phyloP scores from a whole-genome alignment of 352 stramenopile genomes.

The Lagenidium giganteum region DNA sequence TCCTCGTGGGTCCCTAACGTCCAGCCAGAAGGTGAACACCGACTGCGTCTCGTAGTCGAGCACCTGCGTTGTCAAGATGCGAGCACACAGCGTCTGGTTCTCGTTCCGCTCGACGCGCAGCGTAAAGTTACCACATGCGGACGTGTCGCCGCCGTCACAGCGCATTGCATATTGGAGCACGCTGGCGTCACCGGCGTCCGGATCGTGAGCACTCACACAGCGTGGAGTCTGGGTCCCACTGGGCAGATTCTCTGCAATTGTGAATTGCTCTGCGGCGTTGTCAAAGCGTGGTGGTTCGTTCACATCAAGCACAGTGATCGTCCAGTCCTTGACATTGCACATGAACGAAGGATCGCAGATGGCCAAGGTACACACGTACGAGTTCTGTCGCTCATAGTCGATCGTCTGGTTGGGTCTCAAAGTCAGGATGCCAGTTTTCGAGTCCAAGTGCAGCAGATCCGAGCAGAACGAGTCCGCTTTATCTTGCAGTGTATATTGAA shows the following conservation, averaged over 20 bases:
- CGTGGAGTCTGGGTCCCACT: constrained; percentile 11
- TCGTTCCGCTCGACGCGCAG: constrained; percentile 30
- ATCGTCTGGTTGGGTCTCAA: constrained; percentile 21
- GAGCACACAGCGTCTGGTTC: constrained; percentile 28
- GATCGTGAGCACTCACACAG: constrained; percentile 36
- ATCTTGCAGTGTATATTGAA: constrained; percentile 43
- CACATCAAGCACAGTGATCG: constrained; percentile 35
- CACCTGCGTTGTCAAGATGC: constrained; percentile 24
- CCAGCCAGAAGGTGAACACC: constrained; percentile 31
- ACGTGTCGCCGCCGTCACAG: constrained; percentile 16
- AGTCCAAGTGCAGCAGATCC: constrained; percentile 37
- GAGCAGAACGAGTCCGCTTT: constrained; percentile 42
- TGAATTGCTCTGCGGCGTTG: constrained; percentile 22
- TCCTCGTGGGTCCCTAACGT: constrained; percentile 20
- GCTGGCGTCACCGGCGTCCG: constrained; percentile 31
- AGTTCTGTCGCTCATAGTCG: constrained; percentile 33
- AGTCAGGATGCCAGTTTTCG: constrained; percentile 20
- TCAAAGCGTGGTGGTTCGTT: constrained; percentile 46
- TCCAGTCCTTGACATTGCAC: constrained; percentile 38
- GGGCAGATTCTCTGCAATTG: constrained; percentile 30
- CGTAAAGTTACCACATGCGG: constrained; percentile 31
- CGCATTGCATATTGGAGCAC: constrained; percentile 32
- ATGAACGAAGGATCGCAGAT: constrained; percentile 44
- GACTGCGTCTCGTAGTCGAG: constrained; percentile 40
- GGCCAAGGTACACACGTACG: constrained; percentile 41